phyloP scores from a whole-genome alignment of 2,329 filamentous ascomycete species.

The Aurifilum marmelostoma region DNA sequence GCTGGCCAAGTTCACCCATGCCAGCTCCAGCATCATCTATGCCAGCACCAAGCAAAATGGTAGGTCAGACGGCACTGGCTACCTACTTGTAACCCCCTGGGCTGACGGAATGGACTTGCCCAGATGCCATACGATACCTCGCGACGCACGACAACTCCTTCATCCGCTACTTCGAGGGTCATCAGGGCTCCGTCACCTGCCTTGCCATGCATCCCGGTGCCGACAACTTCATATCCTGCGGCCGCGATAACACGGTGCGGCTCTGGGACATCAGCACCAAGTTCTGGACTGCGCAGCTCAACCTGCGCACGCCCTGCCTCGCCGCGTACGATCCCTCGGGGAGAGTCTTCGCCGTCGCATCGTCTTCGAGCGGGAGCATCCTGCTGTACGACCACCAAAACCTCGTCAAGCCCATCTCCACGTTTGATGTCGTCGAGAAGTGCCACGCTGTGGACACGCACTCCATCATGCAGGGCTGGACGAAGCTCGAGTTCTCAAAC shows the following conservation, averaged over 20 bases:
- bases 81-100: too few species aligned
- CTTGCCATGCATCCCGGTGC: slow-evolving; percentile 82
- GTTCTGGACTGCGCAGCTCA: slow-evolving; percentile 77
- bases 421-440: slow-evolving; percentile 75
- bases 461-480: slow-evolving; percentile 74
- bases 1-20: slow-evolving; percentile 91
- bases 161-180: slow-evolving; percentile 93
- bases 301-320: slow-evolving; percentile 79
- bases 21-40: slow-evolving; percentile 88
- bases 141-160: slow-evolving; percentile 96
- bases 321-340: slow-evolving; percentile 91
- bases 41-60: slow-evolving; percentile 93
- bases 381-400: slow-evolving; percentile 93
- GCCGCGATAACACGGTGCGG: slow-evolving; percentile 86
- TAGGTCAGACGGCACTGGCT: slow-evolving; percentile 41
- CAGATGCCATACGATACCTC: slow-evolving; percentile 82
- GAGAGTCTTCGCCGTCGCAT: slow-evolving; percentile 87
- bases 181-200: slow-evolving; percentile 81
- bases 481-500: slow-evolving; percentile 91
- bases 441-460: slow-evolving; percentile 54
- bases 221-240: slow-evolving; percentile 91
- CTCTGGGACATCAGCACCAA: slow-evolving; percentile 87
- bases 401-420: slow-evolving; percentile 89
- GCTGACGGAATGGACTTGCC: slow-evolving; percentile 1
- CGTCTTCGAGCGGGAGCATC: slow-evolving; percentile 75